Conservation (phyloP, 2,329 filamentous ascomycete genomes). For the Xylariaceae sp. region DNA sequence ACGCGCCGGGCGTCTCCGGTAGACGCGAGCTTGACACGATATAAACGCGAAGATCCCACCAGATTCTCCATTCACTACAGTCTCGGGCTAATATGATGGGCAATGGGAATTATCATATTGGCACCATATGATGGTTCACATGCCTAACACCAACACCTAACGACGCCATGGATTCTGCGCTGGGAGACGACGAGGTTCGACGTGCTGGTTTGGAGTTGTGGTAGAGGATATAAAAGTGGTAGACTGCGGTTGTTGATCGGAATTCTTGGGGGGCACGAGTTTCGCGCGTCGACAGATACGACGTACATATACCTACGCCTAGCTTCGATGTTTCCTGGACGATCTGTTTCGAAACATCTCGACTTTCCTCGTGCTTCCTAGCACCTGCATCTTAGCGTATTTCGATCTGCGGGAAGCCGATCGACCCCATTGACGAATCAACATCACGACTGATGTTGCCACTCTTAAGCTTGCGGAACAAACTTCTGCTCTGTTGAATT, state of each 20-base stretch:
- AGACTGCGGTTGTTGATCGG: neutral
- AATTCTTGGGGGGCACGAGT: slow-evolving; percentile 5
- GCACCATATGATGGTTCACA: neutral
- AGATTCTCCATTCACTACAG: slow-evolving; percentile 15
- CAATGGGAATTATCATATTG: slow-evolving; percentile 5
- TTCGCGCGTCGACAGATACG: slow-evolving; percentile 12
- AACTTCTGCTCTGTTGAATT: neutral
- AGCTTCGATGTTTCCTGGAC: slow-evolving; percentile 16
- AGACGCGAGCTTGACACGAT: slow-evolving; percentile 36
- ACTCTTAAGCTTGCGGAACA: neutral
- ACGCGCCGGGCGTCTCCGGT: slow-evolving; percentile 29
- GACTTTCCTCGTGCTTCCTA: slow-evolving; percentile 1
- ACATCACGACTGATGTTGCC: neutral
- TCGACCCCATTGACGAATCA: slow-evolving; percentile 11
- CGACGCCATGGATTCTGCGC: no score
- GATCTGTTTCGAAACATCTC: slow-evolving; percentile 26
- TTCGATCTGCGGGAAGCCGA: slow-evolving; percentile 7
- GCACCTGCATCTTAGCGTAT: slow-evolving; percentile 1
- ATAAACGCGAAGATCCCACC: slow-evolving; percentile 34
- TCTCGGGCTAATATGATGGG: slow-evolving; percentile 7
- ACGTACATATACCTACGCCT: neutral
- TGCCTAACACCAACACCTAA: no score
- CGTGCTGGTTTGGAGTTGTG: neutral
- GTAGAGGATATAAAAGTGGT: neutral
- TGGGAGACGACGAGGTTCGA: slow-evolving; percentile 1